Base-by-base conservation (phyloP, 148 eudicot species). In the Silene conica region DNA sequence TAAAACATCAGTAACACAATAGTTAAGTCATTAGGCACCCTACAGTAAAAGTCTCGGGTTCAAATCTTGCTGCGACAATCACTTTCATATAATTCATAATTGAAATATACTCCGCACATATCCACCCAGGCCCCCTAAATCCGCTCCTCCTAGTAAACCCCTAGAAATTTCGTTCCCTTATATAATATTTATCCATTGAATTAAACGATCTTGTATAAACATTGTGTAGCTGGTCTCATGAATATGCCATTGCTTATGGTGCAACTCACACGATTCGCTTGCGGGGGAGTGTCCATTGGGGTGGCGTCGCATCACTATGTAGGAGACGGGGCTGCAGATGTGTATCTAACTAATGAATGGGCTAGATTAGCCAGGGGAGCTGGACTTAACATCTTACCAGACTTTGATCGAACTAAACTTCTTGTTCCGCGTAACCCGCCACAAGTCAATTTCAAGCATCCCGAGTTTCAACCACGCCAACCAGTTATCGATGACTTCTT, bases 251-350 rank as follows among this genome's bases (percentile, higher is more conserved):
- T 86, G 13, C 38, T 84, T 22, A 75, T 86, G 73, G 74, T 84
- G 61, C 89, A 84, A 87, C 77, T 86, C 10, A 82, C 84, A 18
- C 68, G 76, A 18, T 82, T 82, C 25, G 67, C 48, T 19, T 82
- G 84, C 20, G 82, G 82, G 0, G 81, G 82, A 1, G 79, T 78
- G 3, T 46, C 79, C 18, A 41, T 78, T 23, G 84, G 79, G 8
- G 65, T 75, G 0, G 79, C 56, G 84, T 1, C 28, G 28, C 28
- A 26, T 26, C 28, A 26, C 28, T 26, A 26, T 26, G 28, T 26
- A 26, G 28, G 74, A 0, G 84, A 82, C 52, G 84, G 84, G 11
- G 28, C 68, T 41, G 62, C 76, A 3, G 69, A 74, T 26, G 74
- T 38, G 19, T 73, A 78, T 70, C 52, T 75, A 13, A 48, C 59